Percentiles rank a stretch among this genome's conserved stretches.
These are phyloP conservation scores for Cladosporium velox DNA, from an alignment of 2,329 filamentous ascomycete species.

Conservation along the genomic window DNA sequence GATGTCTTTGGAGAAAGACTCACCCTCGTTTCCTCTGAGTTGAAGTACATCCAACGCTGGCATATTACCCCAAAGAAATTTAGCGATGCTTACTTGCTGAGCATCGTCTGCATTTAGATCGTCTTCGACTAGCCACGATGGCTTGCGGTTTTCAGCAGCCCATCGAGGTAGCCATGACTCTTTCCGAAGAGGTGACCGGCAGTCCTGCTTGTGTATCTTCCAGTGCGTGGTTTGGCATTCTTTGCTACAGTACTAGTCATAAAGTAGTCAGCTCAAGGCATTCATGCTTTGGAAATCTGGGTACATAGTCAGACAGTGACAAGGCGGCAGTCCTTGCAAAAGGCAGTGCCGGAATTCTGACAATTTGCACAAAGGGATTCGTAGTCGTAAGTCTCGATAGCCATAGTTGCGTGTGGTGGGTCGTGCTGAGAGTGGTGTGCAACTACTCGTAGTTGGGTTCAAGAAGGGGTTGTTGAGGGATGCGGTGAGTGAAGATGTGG, in stretches of 20 bases:
- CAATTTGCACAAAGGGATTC: background rate
- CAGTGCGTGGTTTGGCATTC: constrained; percentile 39
- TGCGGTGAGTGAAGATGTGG: no score
- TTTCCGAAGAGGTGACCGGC: constrained; percentile 33
- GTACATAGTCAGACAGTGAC: constrained; percentile 16
- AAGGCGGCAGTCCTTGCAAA: constrained; percentile 20
- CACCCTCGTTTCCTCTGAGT: constrained; percentile 37
- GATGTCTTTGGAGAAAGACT: background rate
- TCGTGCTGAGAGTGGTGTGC: no score
- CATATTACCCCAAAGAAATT: constrained; percentile 45
- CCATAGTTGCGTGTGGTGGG: background rate
- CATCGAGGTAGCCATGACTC: constrained; percentile 36
- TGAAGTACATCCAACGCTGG: constrained; percentile 45
- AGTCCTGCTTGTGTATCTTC: constrained; percentile 33
- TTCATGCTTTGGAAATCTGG: background rate
- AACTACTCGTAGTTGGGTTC: no score
- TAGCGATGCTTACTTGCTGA: constrained; percentile 24
- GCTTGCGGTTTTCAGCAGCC: constrained; percentile 30
- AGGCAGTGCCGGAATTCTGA: background rate
- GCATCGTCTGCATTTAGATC: no score
- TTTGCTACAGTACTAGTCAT: constrained; percentile 39
- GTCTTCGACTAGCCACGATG: constrained; percentile 28
- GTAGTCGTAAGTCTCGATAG: background rate
- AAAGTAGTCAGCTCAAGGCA: background rate
- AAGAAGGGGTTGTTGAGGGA: no score